Base-by-base conservation (phyloP, 2,329 filamentous ascomycete species). In the Exophiala sp. region DNA sequence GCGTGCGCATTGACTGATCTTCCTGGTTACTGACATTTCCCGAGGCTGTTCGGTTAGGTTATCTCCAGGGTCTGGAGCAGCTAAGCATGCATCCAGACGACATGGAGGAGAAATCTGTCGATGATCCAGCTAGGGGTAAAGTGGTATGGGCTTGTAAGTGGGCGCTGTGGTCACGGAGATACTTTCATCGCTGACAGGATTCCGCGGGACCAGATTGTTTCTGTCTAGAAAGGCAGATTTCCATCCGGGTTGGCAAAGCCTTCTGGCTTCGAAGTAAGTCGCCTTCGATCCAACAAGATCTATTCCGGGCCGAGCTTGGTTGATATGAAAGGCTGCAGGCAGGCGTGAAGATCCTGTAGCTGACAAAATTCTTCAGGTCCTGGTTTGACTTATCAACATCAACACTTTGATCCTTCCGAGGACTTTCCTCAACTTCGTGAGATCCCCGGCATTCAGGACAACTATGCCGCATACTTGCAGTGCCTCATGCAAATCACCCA, bases 251-350 rank as follows among this genome's bases (percentile, higher is more conserved):
- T 34, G 52, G 52, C 8, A 54, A 54, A 46, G 38, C 52, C 33
- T 54, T 54, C 18, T 54, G 52, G 52, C 52, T 50, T 45, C 52
- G 52, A 50, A 54, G 50, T 53, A 24, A 47, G 50, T 48, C 5
- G n/a, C 24, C 24, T 29, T 29, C 24, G 3, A 29, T 5, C 24
- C 24, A 5, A 36, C 20, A 6, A 41, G 4, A n/a, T 3, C 11
- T 14, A 40, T 40, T 14, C 18, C 10, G 18, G 14, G 36, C 8
- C 36, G 24, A 29, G 5, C 24, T 29, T 29, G 24, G 2, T 14
- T 7, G 36, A 40, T n/a, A 40, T 9, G 36, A 40, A 14, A 16
- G 36, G 36, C 11, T 14, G 36, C 14, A 40, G 36, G n/a, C n/a
- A 21, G 40, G 18, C 5, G 4, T 42, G 9, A 16, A 16, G 9